These are phyloP conservation scores for Ogataea nonfermentans DNA, from an alignment of 805 yeast species.

Conservation along the genomic window DNA sequence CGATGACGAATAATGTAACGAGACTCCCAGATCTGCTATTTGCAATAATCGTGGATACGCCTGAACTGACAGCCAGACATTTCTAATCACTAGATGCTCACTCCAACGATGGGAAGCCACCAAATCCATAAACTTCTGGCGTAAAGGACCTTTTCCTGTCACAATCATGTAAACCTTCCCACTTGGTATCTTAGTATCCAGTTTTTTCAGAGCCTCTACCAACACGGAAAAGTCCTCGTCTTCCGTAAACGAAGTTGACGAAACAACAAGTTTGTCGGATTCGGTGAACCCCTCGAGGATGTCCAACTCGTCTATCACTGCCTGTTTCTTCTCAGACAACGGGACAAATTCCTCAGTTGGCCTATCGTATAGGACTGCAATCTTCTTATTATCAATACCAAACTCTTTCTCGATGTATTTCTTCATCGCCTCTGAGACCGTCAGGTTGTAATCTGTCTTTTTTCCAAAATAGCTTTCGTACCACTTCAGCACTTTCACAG, in stretches of 20 bases:
- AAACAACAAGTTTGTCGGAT: constrained; percentile 64
- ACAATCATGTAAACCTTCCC: constrained; percentile 67
- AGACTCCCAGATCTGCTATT: constrained; percentile 82
- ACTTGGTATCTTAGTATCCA: constrained; percentile 43
- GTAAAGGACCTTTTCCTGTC: constrained; percentile 96
- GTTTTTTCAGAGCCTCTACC: constrained; percentile 61
- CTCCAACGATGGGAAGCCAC: constrained; percentile 34
- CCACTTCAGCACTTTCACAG: constrained; percentile 55
- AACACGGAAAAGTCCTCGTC: constrained; percentile 84
- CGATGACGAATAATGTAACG: constrained; percentile 86
- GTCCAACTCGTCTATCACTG: constrained; percentile 34
- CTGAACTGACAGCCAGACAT: constrained; percentile 74
- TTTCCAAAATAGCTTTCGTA: constrained; percentile 66
- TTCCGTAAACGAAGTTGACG: constrained; percentile 92
- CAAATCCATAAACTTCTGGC: constrained; percentile 39
- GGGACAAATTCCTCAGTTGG: constrained; percentile 74
- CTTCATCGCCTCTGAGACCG: constrained; percentile 79
- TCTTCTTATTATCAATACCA: constrained; percentile 44
- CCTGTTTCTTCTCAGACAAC: constrained; percentile 29
- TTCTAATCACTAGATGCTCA: constrained; percentile 51
- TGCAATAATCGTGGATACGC: constrained; percentile 78
- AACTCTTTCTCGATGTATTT: constrained; percentile 55
- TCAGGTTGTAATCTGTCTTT: constrained; percentile 67
- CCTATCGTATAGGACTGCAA: constrained; percentile 77
- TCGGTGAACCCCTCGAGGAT: constrained; percentile 31